Conservation (phyloP, 2,329 filamentous ascomycete species). For the Botrytis squamosa region DNA sequence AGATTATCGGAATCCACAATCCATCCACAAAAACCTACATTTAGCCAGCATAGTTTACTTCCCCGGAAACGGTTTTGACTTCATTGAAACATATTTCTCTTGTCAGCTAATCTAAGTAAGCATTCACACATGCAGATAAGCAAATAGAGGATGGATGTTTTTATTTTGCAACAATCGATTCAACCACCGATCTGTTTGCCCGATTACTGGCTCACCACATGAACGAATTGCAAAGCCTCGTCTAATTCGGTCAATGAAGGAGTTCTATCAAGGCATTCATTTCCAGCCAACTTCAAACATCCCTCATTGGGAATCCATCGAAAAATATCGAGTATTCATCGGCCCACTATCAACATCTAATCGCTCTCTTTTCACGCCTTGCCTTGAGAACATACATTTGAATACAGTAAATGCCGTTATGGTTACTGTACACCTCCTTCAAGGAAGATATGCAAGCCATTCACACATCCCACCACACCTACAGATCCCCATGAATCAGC, state of each 20-base stretch:
- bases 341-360: background rate
- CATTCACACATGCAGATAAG: background rate
- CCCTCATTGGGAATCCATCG: background rate
- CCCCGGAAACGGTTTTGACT: conserved; percentile 8
- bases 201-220: background rate
- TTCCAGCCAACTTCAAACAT: background rate
- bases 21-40: background rate
- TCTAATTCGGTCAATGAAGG: conserved; percentile 4
- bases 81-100: background rate
- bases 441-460: conserved; percentile 8
- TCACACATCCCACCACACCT: conserved; percentile 12
- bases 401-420: background rate
- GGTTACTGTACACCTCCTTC: background rate
- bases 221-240: background rate
- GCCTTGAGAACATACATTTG: background rate
- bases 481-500: conserved; percentile 12
- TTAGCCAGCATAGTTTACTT: conserved; percentile 5
- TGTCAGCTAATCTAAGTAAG: background rate
- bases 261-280: background rate
- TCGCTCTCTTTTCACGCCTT: background rate
- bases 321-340: background rate
- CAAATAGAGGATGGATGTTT: background rate
- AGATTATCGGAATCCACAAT: background rate
- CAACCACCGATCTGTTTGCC: background rate
- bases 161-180: background rate